Evolutionary conservation across 345 rosid species (phyloP).

Genomic region (Capsella bursapastoris): DNA sequence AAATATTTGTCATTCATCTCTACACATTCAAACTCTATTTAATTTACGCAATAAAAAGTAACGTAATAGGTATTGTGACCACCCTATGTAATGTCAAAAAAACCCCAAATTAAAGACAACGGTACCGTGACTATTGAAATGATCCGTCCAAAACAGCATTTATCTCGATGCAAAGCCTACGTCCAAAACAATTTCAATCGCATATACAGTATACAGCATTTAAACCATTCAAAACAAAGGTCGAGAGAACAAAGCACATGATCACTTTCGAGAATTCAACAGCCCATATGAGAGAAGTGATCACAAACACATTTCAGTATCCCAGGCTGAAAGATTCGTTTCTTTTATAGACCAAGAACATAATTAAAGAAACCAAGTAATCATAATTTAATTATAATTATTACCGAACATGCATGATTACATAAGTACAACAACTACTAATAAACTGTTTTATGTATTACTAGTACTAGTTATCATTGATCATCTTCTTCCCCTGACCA

Average conservation of each 20-base stretch:
- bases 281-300: slow-evolving; percentile 27
- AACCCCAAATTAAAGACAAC: neutral
- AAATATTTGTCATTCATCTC: neutral
- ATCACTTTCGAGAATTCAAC: neutral
- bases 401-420: slow-evolving; percentile 19
- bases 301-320: slow-evolving; percentile 20
- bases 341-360: slow-evolving; percentile 7
- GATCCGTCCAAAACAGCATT: neutral
- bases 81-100: neutral
- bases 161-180: neutral
- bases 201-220: neutral
- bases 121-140: neutral
- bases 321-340: slow-evolving; percentile 29
- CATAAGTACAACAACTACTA: slow-evolving; percentile 25
- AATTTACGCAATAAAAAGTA: too few species aligned
- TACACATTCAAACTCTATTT: too few species aligned
- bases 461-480: neutral
- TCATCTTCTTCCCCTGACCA: neutral
- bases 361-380: slow-evolving; percentile 20
- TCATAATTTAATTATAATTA: neutral
- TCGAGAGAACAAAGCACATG: slow-evolving; percentile 14
- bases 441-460: slow-evolving; percentile 12
- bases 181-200: neutral
- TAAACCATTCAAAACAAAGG: neutral
- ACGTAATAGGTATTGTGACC: neutral